Conservation (phyloP, 2,329 filamentous ascomycete genomes). For the Pseudocercospora macadamiae region DNA sequence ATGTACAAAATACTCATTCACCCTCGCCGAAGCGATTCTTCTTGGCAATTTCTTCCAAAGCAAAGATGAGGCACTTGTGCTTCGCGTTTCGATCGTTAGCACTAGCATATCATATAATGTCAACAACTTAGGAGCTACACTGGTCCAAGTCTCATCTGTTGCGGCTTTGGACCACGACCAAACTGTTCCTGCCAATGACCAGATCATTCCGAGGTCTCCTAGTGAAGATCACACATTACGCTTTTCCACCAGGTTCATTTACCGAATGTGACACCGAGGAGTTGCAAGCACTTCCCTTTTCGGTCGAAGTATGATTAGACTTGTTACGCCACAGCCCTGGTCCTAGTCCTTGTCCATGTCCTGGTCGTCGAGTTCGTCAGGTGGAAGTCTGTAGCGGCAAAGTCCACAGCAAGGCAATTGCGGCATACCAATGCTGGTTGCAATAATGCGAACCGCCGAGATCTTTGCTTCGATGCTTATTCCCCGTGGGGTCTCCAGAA, state of each 20-base stretch:
- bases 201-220: neutral
- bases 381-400: neutral
- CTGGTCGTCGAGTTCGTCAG: too few species aligned
- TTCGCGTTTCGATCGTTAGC: neutral
- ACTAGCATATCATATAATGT: neutral
- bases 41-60: neutral
- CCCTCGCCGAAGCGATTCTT: neutral
- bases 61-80: neutral
- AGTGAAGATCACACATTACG: too few species aligned
- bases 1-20: too few species aligned
- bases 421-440: neutral
- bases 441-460: neutral
- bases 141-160: neutral
- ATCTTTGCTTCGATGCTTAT: constrained; percentile 1
- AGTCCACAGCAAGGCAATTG: neutral
- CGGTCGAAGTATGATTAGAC: neutral
- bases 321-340: neutral
- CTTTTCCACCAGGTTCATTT: too few species aligned
- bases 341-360: too few species aligned
- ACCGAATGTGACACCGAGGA: neutral
- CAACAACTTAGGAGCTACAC: neutral
- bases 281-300: neutral
- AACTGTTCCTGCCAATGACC: neutral
- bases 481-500: constrained; percentile 10
- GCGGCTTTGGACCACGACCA: neutral